Percentiles rank a stretch among this genome's conserved stretches.
Evolutionary conservation across 805 yeast genomes (phyloP).

Genomic region (Cyberlindnera subsufficiens): DNA sequence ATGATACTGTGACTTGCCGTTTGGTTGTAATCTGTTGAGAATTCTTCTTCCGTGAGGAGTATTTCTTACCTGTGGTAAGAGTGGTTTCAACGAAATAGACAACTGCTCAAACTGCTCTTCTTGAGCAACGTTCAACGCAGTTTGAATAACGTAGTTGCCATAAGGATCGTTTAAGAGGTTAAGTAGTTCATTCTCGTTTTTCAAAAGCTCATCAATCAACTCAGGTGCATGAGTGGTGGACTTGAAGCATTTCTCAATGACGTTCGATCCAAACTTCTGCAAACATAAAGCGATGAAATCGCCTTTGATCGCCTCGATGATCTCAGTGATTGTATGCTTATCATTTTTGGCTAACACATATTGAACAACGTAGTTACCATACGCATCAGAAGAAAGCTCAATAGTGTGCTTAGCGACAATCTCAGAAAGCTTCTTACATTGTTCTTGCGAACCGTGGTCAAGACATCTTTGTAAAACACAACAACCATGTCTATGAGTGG

Average conservation of each 20-base stretch:
- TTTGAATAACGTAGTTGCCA: slow-evolving; percentile 93
- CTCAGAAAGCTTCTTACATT: slow-evolving; percentile 59
- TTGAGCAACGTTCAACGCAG: slow-evolving; percentile 63
- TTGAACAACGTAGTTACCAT: slow-evolving; percentile 95
- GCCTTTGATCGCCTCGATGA: slow-evolving; percentile 28
- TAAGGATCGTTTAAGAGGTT: slow-evolving; percentile 80
- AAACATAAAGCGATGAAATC: slow-evolving; percentile 49
- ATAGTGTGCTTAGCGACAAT: slow-evolving; percentile 66
- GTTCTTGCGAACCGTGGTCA: slow-evolving; percentile 75
- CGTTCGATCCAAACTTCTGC: slow-evolving; percentile 92
- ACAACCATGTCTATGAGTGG: slow-evolving; percentile 96
- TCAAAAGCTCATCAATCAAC: slow-evolving; percentile 45
- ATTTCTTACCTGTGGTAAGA: slow-evolving; percentile 70
- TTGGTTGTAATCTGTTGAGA: slow-evolving; percentile 51
- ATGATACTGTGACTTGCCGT: neutral
- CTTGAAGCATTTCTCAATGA: slow-evolving; percentile 80
- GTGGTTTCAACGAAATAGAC: slow-evolving; percentile 60
- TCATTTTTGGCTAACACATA: slow-evolving; percentile 60
- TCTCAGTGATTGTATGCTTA: slow-evolving; percentile 26
- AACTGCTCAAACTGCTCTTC: slow-evolving; percentile 46
- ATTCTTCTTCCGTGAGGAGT: slow-evolving; percentile 97
- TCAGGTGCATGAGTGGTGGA: slow-evolving; percentile 38
- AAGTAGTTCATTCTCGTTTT: slow-evolving; percentile 28
- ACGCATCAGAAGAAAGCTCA: slow-evolving; percentile 79
- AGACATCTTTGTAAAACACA: slow-evolving; percentile 94